Evolutionary conservation across 148 eudicot species (phyloP).

Genomic region (Rhododendron molle): DNA sequence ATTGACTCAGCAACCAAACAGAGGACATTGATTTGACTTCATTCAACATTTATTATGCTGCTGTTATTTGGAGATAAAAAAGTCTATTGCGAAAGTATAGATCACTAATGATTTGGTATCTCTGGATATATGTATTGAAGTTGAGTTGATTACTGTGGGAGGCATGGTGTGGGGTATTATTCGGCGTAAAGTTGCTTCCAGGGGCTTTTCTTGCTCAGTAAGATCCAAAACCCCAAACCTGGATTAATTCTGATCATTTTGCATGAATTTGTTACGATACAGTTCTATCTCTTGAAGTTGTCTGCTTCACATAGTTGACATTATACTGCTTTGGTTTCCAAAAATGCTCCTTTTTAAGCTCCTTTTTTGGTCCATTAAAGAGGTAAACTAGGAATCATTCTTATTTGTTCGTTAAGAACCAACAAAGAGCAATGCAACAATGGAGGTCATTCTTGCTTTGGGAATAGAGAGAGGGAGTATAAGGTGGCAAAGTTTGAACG

Average conservation of each 20-base stretch:
- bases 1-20: neutral
- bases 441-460: neutral
- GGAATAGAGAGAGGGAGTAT: neutral
- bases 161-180: conserved; percentile 11
- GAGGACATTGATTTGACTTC: neutral
- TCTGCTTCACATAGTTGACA: neutral
- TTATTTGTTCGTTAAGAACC: neutral
- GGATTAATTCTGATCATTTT: neutral
- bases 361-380: neutral
- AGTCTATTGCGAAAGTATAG: neutral
- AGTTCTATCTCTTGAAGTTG: neutral
- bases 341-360: neutral
- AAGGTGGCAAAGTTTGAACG: neutral
- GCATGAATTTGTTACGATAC: neutral
- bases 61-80: neutral
- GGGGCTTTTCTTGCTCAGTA: conserved; percentile 3
- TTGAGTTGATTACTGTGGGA: neutral
- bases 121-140: neutral
- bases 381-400: neutral
- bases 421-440: neutral
- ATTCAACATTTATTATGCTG: neutral
- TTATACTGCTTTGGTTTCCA: neutral
- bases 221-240: neutral
- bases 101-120: neutral
- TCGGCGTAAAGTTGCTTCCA: conserved; percentile 8